Conservation (phyloP, 2,329 filamentous ascomycete genomes). For the Trematosphaeria pertusa region DNA sequence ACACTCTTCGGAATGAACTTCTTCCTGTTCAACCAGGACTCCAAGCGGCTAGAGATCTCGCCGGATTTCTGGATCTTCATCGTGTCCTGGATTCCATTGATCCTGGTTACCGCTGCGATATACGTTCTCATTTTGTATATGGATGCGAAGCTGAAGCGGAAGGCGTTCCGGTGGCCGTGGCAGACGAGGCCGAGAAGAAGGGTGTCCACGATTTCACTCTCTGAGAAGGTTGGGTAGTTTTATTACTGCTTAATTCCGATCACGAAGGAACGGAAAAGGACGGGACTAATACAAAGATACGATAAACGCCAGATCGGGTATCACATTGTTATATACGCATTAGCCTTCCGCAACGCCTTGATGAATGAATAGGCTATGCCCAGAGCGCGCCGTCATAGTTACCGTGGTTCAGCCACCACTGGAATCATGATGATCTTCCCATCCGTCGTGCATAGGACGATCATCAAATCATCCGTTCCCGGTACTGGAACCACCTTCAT, state of each 20-base stretch:
- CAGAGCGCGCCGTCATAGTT: not conserved
- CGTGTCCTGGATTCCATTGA: not conserved
- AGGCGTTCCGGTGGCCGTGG: conserved; percentile 3
- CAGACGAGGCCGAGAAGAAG: conserved; percentile 1
- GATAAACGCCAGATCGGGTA: too few relatives aligned
- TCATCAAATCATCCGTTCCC: conserved; percentile 4
- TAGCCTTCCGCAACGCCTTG: not conserved
- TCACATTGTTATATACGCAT: not conserved
- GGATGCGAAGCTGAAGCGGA: conserved; percentile 1
- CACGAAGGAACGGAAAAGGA: too few relatives aligned
- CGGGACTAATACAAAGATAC: too few relatives aligned
- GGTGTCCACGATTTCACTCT: not conserved
- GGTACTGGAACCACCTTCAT: conserved; percentile 6
- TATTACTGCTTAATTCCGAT: not conserved
- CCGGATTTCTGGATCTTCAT: conserved; percentile 4
- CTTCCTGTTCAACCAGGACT: not conserved
- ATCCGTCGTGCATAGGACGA: conserved; percentile 5
- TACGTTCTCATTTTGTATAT: not conserved
- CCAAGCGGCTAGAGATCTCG: not conserved
- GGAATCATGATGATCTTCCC: conserved; percentile 14
- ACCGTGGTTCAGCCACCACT: conserved; percentile 1
- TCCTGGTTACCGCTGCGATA: not conserved
- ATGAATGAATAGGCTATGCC: not conserved
- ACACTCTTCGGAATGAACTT: conserved; percentile 4
- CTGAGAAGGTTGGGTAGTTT: not conserved